Evolutionary conservation across 805 yeast genomes (phyloP).

Genomic region (Suhomyces vadensis): DNA sequence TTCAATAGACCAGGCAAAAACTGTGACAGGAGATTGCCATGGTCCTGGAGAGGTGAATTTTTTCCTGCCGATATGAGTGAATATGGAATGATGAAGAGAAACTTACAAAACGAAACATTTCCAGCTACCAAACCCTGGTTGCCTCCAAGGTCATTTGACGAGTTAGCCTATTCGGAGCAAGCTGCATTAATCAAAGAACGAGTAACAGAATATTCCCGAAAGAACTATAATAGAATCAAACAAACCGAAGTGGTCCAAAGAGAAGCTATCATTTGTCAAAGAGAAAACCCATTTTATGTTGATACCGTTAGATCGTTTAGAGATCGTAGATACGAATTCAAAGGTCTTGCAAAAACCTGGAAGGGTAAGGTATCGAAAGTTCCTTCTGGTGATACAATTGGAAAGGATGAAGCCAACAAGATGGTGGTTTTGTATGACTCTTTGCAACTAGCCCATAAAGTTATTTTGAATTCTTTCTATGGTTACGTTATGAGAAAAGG

Average conservation of each 20-base stretch:
- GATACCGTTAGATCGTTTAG: constrained; percentile 92
- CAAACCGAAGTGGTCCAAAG: constrained; percentile 82
- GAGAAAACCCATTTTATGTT: constrained; percentile 96
- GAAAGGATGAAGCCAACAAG: constrained; percentile 86
- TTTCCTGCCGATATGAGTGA: constrained; percentile 90
- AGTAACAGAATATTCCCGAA: constrained; percentile 78
- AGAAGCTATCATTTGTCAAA: constrained; percentile 93
- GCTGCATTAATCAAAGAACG: constrained; percentile 73
- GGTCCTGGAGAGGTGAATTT: constrained; percentile 99
- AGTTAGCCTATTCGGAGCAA: constrained; percentile 75
- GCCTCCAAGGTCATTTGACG: constrained; percentile 69
- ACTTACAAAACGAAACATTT: constrained; percentile 75
- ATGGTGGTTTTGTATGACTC: constrained; percentile 95
- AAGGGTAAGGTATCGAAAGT: constrained; percentile 71
- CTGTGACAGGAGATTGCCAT: constrained; percentile 87
- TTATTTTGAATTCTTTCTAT: constrained; percentile 91
- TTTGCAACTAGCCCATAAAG: constrained; percentile 93
- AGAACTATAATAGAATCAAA: constrained; percentile 79
- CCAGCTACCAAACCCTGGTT: constrained; percentile 59
- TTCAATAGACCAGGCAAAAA: constrained; percentile 92
- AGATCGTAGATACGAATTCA: constrained; percentile 94
- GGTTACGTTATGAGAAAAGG: constrained; percentile 99
- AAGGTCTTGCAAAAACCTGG: constrained; percentile 92
- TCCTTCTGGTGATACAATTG: constrained; percentile 49
- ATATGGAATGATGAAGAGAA: constrained; percentile 83